Evolutionary conservation across 169 alveolate genomes (phyloP).

Genomic region (Plasmodium falciparum): DNA sequence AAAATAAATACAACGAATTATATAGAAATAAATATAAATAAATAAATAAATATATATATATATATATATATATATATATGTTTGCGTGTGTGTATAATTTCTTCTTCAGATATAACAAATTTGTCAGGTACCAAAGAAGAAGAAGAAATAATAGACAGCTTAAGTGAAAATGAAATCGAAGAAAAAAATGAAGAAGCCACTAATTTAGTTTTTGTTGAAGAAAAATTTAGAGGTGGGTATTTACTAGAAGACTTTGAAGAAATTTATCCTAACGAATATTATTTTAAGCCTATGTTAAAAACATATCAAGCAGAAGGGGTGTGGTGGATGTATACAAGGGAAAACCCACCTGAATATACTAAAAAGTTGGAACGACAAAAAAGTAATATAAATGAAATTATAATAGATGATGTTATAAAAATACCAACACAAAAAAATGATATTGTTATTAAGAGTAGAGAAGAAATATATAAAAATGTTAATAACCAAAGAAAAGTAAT

Average conservation of each 20-base stretch:
- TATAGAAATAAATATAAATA: neutral
- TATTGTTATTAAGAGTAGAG: neutral
- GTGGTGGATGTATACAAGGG: conserved; percentile 75
- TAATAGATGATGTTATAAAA: conserved; percentile 17
- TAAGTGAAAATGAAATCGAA: conserved; percentile 57
- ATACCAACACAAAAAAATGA: neutral
- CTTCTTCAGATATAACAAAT: conserved; percentile 10
- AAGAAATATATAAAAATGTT: neutral
- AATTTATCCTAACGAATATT: conserved; percentile 46
- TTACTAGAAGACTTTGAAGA: conserved; percentile 65
- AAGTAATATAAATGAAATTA: conserved; percentile 44
- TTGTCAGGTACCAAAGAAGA: conserved; percentile 26
- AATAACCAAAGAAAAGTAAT: neutral
- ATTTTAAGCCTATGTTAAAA: conserved; percentile 53
- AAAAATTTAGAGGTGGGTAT: conserved; percentile 66
- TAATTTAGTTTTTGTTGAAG: conserved; percentile 60
- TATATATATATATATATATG: neutral
- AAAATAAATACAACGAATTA: neutral
- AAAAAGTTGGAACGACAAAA: conserved; percentile 1
- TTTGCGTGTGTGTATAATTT: neutral
- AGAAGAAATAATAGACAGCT: conserved; percentile 50
- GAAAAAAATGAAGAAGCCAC: conserved; percentile 65
- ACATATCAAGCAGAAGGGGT: conserved; percentile 73
- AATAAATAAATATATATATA: neutral
- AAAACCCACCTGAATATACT: conserved; percentile 66